Base-by-base conservation (phyloP, 768 basidiomycete genomes). In the Imleria badia region DNA sequence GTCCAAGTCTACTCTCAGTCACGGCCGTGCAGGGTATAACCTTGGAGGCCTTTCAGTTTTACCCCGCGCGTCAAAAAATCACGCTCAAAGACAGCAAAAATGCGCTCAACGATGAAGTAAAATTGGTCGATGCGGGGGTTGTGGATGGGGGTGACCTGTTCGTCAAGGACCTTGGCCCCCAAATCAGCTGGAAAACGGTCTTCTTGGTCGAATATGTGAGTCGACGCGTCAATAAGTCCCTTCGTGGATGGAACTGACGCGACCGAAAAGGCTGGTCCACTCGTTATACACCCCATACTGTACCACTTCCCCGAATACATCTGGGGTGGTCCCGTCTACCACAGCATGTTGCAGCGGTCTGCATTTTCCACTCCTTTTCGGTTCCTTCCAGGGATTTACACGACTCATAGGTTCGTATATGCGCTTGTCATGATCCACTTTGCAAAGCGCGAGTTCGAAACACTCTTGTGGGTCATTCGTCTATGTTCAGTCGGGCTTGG, bases 171-270 rank as follows among this genome's bases (percentile, higher is more conserved):
- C 75, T 98, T 30, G 97, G 97, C 0, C 81, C 87, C 8, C 97
- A 99, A 70, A 76, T 96, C 42, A 80, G 83, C 63, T 98, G 95
- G 91, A 80, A 78, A 63, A 89, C 88, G 0, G 92, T 98, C 17
- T 98, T 93, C 71, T 67, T 98, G 46, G 75, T 89, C 47, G 97
- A 99, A 95, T 99, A 98, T 65, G 95, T 95, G 73, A 65, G 94
- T 71, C 11, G 22, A 35, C 22, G 30, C 19, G 52, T 51, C 51
- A 47, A 11, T 12, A 30, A 20, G 35, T 34, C 47, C 31, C 23
- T 35, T 42, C 17, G 45, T 48, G 10, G 4, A 19, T 19, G 19
- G 8, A 54, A 48, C 55, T 55, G 30, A 62, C 41, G 19, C 13
- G 20, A 44, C 35, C 19, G 53, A 33, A 3, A 61, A 97, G 95